Evolutionary conservation across 169 alveolate species (phyloP), one percentile per base, ranked within the genome.

Genomic region (Plasmodium ovale): DNA sequence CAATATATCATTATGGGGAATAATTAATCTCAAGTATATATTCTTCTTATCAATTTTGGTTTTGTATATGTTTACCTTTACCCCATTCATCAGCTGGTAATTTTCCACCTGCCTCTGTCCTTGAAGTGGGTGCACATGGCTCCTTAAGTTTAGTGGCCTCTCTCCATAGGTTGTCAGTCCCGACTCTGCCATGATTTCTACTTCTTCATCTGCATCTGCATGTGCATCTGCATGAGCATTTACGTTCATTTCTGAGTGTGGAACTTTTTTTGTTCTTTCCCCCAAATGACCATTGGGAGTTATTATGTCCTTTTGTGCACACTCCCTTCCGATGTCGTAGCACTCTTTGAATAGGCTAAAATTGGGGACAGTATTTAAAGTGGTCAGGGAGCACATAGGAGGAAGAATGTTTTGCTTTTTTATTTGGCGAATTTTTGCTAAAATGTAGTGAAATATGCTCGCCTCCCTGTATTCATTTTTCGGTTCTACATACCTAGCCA

Each of bases 1-100:
- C 27, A 82, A 49, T 31, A 82, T 82, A n/a, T 82, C 82, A 33
- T 65, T 82, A 82, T 82, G 84, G 14, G 90, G 90, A 16, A 82
- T 82, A 39, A 82, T 82, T 65, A 82, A 51, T 35, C 82, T 65
- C 12, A 82, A 42, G 62, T 82, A 82, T 1, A 82, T 33, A 54
- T 82, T 19, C 19, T 82, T 64, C 37, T 65, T 82, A 70, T 82
- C 90, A 19, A 82, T 67, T 21, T 82, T 49, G 14, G 90, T 82
- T 56, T 82, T 82, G 44, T 65, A 82, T 42, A 82, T 33, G 27
- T 82, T 82, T 16, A 82, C 49, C 65, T 82, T 82, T 16, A 82
- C 31, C 6, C 90, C 90, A 14, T 82, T 82, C 51, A 37, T 16
- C 49, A 82, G 58, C 65, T 82, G 67, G 37, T 65, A 82, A 47